Evolutionary conservation across 2,329 filamentous ascomycete genomes (phyloP).

Genomic region (Huntiella savannae): DNA sequence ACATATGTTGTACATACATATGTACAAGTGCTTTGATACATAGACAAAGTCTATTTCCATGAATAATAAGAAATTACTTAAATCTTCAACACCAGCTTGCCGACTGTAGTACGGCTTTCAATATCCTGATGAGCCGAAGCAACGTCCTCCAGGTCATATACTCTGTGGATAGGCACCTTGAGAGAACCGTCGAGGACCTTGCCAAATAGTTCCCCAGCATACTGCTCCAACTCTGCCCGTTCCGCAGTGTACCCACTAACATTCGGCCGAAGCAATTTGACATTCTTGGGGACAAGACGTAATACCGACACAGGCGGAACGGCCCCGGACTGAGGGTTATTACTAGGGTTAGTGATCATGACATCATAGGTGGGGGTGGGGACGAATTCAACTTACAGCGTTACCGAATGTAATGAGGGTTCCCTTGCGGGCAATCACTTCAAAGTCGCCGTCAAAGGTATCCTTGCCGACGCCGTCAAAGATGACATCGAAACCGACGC

Average conservation of each 20-base stretch:
- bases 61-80: conserved; percentile 12
- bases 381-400: conserved; percentile 31
- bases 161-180: conserved; percentile 53
- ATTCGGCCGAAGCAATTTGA: conserved; percentile 55
- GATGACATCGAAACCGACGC: conserved; percentile 54
- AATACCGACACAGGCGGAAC: conserved; percentile 46
- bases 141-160: conserved; percentile 58
- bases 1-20: neutral
- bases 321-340: conserved; percentile 34
- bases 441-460: conserved; percentile 63
- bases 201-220: conserved; percentile 52
- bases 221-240: conserved; percentile 50
- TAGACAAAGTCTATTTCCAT: neutral
- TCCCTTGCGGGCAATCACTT: conserved; percentile 59
- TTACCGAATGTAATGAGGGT: conserved; percentile 66
- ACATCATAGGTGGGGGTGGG: neutral
- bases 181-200: conserved; percentile 51
- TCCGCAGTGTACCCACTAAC: conserved; percentile 53
- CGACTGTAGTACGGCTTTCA: conserved; percentile 63
- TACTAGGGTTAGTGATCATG: conserved; percentile 8
- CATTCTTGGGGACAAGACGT: conserved; percentile 52
- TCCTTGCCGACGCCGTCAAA: conserved; percentile 74
- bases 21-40: neutral
- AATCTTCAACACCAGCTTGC: conserved; percentile 60
- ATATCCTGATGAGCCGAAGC: conserved; percentile 57